Conservation (phyloP, 768 basidiomycete genomes). For the Boletellus sp. region DNA sequence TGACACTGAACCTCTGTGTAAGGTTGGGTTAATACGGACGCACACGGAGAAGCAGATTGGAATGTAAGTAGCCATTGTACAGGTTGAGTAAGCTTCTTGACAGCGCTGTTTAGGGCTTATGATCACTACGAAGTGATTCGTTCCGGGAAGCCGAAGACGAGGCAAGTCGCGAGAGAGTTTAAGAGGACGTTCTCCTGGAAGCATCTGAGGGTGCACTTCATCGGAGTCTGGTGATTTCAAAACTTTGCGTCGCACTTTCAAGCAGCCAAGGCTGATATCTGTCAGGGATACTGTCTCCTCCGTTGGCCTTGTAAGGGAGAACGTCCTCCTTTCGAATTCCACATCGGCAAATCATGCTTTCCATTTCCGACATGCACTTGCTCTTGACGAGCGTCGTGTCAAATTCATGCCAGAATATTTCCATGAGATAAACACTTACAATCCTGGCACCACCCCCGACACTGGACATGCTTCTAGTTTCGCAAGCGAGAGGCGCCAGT, state of each 20-base stretch:
- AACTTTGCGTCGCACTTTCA: not conserved
- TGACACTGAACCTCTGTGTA: not conserved
- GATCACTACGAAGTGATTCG: slow-evolving; percentile 15
- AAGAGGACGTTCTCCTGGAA: slow-evolving; percentile 44
- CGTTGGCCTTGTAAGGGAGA: slow-evolving; percentile 48
- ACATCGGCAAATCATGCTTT: slow-evolving; percentile 51
- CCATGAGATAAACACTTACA: slow-evolving; percentile 26
- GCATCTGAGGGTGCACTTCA: slow-evolving; percentile 42
- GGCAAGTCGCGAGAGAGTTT: slow-evolving; percentile 29
- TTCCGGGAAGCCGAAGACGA: slow-evolving; percentile 14
- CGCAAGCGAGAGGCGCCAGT: not conserved
- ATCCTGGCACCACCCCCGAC: no score
- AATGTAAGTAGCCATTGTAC: slow-evolving; percentile 7
- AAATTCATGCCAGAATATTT: slow-evolving; percentile 51
- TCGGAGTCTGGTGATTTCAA: no score
- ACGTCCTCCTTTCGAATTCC: slow-evolving; percentile 51
- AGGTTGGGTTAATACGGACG: slow-evolving; percentile 33
- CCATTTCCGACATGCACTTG: slow-evolving; percentile 68
- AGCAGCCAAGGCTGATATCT: not conserved
- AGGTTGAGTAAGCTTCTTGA: not conserved
- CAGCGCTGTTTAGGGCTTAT: slow-evolving; percentile 8
- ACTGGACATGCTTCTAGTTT: not conserved
- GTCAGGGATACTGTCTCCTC: slow-evolving; percentile 66
- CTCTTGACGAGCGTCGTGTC: no score
- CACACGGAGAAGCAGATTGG: slow-evolving; percentile 34